phyloP scores from a whole-genome alignment of 176 grass and related monocot genomes.

The Elaeis guineensis region DNA sequence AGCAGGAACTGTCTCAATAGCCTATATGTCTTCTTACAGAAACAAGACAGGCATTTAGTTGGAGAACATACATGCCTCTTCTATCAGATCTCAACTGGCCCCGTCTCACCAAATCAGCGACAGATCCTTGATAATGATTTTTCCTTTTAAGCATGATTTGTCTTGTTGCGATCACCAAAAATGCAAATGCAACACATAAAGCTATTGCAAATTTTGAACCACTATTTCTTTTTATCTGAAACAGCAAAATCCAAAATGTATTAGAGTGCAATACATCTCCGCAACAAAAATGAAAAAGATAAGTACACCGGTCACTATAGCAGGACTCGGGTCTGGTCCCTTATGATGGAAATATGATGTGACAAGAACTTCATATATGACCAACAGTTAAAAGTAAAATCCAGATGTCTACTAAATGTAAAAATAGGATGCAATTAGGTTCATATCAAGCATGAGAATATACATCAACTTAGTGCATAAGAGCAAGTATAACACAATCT shows the following conservation, averaged over 20 bases:
- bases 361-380: no score
- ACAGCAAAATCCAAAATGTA: slow-evolving; percentile 6
- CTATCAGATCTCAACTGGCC: slow-evolving; percentile 87
- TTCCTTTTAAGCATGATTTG: slow-evolving; percentile 37
- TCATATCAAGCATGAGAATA: no score
- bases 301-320: not conserved
- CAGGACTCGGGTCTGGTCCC: not conserved
- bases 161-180: slow-evolving; percentile 49
- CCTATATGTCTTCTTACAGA: no score
- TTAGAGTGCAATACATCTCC: not conserved
- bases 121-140: slow-evolving; percentile 57
- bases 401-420: no score
- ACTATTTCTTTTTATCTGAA: slow-evolving; percentile 46
- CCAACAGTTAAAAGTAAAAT: no score
- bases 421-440: no score
- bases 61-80: slow-evolving; percentile 60
- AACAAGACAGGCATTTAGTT: no score
- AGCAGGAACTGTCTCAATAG: no score
- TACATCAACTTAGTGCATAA: no score
- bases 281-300: not conserved
- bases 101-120: slow-evolving; percentile 84
- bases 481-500: no score
- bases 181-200: slow-evolving; percentile 46
- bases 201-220: slow-evolving; percentile 36
- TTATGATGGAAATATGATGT: not conserved